Percentiles rank a stretch among this genome's conserved stretches.
Conservation (phyloP, 768 basidiomycete species). For the Termitomyces sp. region DNA sequence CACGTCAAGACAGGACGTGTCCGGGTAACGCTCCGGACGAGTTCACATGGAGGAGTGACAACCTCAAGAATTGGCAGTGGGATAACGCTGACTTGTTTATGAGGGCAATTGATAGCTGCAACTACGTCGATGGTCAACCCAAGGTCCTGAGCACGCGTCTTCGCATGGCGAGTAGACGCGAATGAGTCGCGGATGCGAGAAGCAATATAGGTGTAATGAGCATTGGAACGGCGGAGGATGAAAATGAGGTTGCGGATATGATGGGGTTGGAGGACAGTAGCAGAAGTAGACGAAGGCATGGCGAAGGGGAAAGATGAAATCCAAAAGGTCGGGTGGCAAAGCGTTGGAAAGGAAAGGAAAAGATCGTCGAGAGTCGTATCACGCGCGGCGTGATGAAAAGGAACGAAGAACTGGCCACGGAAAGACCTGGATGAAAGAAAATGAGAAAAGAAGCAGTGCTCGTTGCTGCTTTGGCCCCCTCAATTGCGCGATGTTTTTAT, state of each 20-base stretch:
- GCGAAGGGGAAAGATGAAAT: conserved; percentile 1
- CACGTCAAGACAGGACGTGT: conserved; percentile 18
- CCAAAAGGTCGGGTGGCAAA: neutral
- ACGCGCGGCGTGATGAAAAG: conserved; percentile 26
- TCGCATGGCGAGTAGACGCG: conserved; percentile 40
- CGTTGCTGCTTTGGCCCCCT: conserved; percentile 12
- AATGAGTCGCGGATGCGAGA: conserved; percentile 27
- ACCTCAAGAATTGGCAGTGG: conserved; percentile 33
- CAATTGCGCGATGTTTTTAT: conserved; percentile 14
- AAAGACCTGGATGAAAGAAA: conserved; percentile 8
- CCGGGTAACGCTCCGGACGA: conserved; percentile 1
- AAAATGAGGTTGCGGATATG: conserved; percentile 30
- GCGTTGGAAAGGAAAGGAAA: neutral
- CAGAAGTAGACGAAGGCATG: conserved; percentile 15
- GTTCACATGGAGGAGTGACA: conserved; percentile 11
- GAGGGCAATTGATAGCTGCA: conserved; percentile 34
- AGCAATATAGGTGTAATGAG: conserved; percentile 32
- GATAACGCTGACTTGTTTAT: conserved; percentile 29
- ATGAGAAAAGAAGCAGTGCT: conserved; percentile 13
- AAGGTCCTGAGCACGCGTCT: conserved; percentile 36
- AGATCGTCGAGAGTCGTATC: conserved; percentile 17
- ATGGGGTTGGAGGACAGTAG: conserved; percentile 17
- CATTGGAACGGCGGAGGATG: conserved; percentile 39
- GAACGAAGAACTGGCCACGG: conserved; percentile 8
- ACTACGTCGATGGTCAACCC: conserved; percentile 39